A percentile compares a stretch with the other conserved stretches of the same genome.
Conservation (phyloP, 352 stramenopile genomes). For the Pythium sp. region DNA sequence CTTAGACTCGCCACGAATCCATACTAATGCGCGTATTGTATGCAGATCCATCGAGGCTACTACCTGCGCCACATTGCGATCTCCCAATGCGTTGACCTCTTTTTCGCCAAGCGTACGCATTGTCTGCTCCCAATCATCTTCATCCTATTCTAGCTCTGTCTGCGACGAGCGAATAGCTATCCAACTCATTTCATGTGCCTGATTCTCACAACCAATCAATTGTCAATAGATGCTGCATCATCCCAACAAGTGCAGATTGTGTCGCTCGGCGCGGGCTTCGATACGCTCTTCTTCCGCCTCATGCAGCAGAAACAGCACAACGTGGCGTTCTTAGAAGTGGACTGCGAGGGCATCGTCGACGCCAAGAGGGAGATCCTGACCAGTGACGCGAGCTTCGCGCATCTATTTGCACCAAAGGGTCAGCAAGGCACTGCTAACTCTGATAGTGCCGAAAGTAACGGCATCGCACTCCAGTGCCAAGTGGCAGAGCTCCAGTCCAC, state of each 20-base stretch:
- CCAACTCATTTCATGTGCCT: too few species aligned
- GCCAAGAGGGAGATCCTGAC: background rate
- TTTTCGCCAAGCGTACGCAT: background rate
- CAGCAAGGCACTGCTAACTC: background rate
- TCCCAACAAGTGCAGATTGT: background rate
- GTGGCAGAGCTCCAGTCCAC: background rate
- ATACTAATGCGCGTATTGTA: too few species aligned
- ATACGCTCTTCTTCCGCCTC: background rate
- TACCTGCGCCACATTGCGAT: background rate
- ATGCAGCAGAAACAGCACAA: background rate
- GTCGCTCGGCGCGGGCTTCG: background rate
- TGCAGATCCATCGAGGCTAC: background rate
- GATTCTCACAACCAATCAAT: too few species aligned
- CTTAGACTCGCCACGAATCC: too few species aligned
- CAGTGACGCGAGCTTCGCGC: background rate
- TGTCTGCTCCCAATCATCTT: background rate
- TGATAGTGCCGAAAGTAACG: background rate
- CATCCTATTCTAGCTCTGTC: too few species aligned
- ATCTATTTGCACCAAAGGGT: background rate
- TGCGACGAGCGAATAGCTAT: too few species aligned
- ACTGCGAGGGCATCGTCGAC: background rate
- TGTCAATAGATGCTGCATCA: too few species aligned
- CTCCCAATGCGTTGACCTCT: background rate
- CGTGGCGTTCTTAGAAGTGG: background rate
- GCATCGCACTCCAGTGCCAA: background rate